Conservation (phyloP, 2,329 filamentous ascomycete species). For the Paracorniculantispora psalliotae region DNA sequence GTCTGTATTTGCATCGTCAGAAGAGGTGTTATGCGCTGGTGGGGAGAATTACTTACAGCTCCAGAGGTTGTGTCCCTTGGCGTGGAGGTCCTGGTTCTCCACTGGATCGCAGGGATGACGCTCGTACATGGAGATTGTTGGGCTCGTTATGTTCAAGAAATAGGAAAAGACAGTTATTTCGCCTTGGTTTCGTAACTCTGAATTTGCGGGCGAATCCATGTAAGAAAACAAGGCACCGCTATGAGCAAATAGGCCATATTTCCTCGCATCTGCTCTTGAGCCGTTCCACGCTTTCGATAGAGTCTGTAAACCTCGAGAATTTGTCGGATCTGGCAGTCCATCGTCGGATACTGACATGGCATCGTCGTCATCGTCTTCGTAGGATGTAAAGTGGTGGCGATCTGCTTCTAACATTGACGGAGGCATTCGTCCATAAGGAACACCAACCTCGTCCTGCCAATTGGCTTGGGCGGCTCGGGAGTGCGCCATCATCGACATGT, state of each 20-base stretch:
- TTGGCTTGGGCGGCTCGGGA: background rate
- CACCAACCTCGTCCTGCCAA: background rate
- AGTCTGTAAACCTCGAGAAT: background rate
- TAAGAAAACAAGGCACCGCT: constrained; percentile 59
- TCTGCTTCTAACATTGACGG: background rate
- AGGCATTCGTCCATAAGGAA: background rate
- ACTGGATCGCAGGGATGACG: constrained; percentile 70
- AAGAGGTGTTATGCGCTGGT: background rate
- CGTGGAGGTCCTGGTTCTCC: constrained; percentile 49
- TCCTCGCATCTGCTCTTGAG: constrained; percentile 35
- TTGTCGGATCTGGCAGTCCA: background rate
- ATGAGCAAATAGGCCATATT: constrained; percentile 43
- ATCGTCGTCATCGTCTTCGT: constrained; percentile 15
- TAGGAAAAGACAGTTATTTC: constrained; percentile 84
- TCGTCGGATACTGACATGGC: constrained; percentile 15
- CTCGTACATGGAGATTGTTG: constrained; percentile 82
- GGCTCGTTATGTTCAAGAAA: constrained; percentile 84
- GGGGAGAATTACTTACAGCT: constrained; percentile 42
- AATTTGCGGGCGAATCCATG: constrained; percentile 57
- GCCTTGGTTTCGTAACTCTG: constrained; percentile 73
- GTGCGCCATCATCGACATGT: background rate
- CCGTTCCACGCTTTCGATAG: constrained; percentile 23
- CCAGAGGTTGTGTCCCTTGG: constrained; percentile 61
- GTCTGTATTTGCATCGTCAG: constrained; percentile 42
- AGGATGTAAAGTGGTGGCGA: background rate